phyloP scores from a whole-genome alignment of 2,329 filamentous ascomycete species.

The Lachnellula hyalina region DNA sequence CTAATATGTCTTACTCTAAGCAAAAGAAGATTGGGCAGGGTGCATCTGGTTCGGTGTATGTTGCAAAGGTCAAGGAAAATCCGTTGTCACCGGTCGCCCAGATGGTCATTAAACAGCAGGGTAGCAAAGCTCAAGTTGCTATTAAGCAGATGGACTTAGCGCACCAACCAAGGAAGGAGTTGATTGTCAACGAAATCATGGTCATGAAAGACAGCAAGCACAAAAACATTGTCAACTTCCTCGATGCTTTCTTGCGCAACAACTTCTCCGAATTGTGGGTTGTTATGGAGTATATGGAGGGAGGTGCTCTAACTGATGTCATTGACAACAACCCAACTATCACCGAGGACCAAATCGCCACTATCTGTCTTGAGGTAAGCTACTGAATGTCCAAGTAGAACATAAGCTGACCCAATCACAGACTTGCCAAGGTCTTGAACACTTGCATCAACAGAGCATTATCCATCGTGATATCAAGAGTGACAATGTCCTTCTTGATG shows the following conservation, averaged over 20 bases:
- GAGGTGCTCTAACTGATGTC: constrained; percentile 92
- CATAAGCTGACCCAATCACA: constrained; percentile 36
- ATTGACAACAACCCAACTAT: constrained; percentile 97
- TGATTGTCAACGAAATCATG: constrained; percentile 99
- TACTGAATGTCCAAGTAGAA: neutral
- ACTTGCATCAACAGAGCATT: constrained; percentile 92
- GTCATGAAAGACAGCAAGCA: constrained; percentile 99
- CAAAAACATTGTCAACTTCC: constrained; percentile 97
- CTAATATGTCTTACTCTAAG: constrained; percentile 93
- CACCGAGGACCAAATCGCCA: constrained; percentile 94
- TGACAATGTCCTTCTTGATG: constrained; percentile 94
- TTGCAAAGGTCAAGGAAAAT: constrained; percentile 88
- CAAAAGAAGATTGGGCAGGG: constrained; percentile 99
- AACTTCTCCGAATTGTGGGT: constrained; percentile 97
- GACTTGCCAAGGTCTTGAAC: constrained; percentile 93
- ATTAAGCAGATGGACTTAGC: constrained; percentile 99
- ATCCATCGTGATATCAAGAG: constrained; percentile 99
- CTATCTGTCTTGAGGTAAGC: constrained; percentile 89
- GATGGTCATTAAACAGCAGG: constrained; percentile 73
- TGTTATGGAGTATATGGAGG: constrained; percentile 99
- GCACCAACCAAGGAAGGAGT: constrained; percentile 92
- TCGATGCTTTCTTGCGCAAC: constrained; percentile 94
- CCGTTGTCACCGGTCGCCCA: constrained; percentile 77
- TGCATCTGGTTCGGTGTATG: constrained; percentile 95
- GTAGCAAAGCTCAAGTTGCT: constrained; percentile 80